Conservation (phyloP, 805 yeast genomes). For the Lachancea fermentati region DNA sequence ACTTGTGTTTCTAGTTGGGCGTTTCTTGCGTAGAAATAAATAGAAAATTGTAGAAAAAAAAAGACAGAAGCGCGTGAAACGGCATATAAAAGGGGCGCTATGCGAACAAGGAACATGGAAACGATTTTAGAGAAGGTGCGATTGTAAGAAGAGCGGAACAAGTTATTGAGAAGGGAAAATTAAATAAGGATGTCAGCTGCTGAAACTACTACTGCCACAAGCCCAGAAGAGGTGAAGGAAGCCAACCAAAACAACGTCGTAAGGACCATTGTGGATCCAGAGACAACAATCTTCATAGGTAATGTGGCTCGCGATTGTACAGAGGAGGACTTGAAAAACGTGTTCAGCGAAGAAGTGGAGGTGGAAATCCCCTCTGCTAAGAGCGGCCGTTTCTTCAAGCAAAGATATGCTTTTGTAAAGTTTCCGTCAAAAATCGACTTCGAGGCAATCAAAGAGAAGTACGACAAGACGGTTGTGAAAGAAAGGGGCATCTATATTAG, state of each 20-base stretch:
- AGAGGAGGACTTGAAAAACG: conserved; percentile 23
- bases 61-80: not conserved
- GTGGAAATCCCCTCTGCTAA: conserved; percentile 27
- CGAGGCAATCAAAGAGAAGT: conserved; percentile 26
- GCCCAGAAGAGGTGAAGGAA: not conserved
- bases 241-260: not conserved
- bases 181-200: conserved; percentile 4
- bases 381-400: conserved; percentile 22
- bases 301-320: conserved; percentile 28
- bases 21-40: not conserved
- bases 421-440: conserved; percentile 29
- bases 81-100: not conserved
- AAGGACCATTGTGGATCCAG: conserved; percentile 25
- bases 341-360: conserved; percentile 28
- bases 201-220: not conserved
- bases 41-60: not conserved
- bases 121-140: not conserved
- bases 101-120: not conserved
- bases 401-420: conserved; percentile 31
- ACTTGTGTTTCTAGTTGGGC: not conserved
- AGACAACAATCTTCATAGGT: conserved; percentile 31
- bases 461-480: conserved; percentile 26
- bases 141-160: not conserved
- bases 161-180: not conserved
- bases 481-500: conserved; percentile 32